Conservation (phyloP, 495 filamentous ascomycete genomes). For the Neurospora sp. region DNA sequence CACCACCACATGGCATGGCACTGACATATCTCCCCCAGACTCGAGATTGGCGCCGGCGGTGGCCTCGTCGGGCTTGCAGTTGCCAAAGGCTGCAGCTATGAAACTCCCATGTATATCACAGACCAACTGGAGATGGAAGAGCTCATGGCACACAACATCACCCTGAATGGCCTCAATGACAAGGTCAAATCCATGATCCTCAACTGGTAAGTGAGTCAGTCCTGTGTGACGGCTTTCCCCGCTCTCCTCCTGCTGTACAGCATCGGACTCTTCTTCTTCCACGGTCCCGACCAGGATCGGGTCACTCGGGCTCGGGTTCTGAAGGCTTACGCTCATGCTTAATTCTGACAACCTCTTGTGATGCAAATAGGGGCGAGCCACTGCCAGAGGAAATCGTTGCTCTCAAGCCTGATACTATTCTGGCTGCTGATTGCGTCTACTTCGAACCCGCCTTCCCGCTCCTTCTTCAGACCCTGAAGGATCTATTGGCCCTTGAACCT, state of each 20-base stretch:
- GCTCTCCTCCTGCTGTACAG: not conserved
- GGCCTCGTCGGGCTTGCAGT: slow-evolving; percentile 74
- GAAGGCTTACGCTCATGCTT: not conserved
- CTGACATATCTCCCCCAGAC: slow-evolving; percentile 36
- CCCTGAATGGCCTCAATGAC: slow-evolving; percentile 59
- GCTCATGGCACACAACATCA: slow-evolving; percentile 77
- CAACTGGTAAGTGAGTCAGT: slow-evolving; percentile 52
- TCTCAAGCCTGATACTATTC: slow-evolving; percentile 60
- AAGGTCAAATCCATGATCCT: slow-evolving; percentile 53
- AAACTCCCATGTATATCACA: slow-evolving; percentile 57
- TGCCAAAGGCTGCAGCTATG: slow-evolving; percentile 45
- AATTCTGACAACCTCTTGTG: slow-evolving; percentile 12
- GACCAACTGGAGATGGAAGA: slow-evolving; percentile 77
- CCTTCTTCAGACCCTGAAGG: slow-evolving; percentile 65
- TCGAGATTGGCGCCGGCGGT: slow-evolving; percentile 88
- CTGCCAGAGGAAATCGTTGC: slow-evolving; percentile 35
- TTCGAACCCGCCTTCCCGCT: slow-evolving; percentile 91
- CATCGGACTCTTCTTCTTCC: slow-evolving; percentile 1
- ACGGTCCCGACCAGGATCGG: not conserved
- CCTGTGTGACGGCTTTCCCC: not conserved
- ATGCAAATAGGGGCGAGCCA: slow-evolving; percentile 41
- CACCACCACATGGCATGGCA: slow-evolving; percentile 1
- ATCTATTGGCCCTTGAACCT: slow-evolving; percentile 43
- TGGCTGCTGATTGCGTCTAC: slow-evolving; percentile 96
- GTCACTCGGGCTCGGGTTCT: not conserved